Percentiles rank a stretch among this genome's conserved stretches.
phyloP scores from a whole-genome alignment of 495 filamentous ascomycete genomes.

The Parathielavia hyrcaniae region DNA sequence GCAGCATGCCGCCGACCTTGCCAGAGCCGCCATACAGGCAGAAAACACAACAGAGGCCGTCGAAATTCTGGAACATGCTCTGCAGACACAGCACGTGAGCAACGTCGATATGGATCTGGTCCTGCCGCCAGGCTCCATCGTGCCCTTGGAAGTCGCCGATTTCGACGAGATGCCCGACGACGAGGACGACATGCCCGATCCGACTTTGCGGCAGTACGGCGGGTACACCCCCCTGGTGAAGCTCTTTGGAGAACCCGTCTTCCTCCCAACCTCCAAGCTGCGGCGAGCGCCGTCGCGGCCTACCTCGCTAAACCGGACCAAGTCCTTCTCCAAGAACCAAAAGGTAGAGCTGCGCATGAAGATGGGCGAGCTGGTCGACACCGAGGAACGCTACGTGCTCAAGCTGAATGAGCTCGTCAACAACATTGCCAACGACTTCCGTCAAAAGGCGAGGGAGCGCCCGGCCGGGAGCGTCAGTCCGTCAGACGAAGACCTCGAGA shows the following conservation, averaged over 20 bases:
- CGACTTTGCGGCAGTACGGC: constrained; percentile 61
- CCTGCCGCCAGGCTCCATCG: constrained; percentile 67
- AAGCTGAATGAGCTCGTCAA: constrained; percentile 78
- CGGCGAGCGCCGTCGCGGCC: constrained; percentile 82
- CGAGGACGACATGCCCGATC: constrained; percentile 55
- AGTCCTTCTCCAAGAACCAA: constrained; percentile 68
- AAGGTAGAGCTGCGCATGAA: constrained; percentile 78
- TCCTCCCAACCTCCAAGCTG: constrained; percentile 80
- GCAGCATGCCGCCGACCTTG: constrained; percentile 85
- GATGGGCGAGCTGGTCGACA: constrained; percentile 87
- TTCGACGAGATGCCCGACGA: constrained; percentile 50
- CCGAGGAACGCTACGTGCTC: constrained; percentile 85
- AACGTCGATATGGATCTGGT: constrained; percentile 87
- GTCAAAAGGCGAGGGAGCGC: constrained; percentile 55
- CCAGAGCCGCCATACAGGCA: constrained; percentile 70
- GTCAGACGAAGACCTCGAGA: constrained; percentile 61
- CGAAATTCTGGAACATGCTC: constrained; percentile 59
- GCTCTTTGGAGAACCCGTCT: constrained; percentile 72
- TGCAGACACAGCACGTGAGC: constrained; percentile 68
- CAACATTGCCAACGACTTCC: constrained; percentile 66
- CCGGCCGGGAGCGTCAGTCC: constrained; percentile 61
- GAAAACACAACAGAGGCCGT: constrained; percentile 69
- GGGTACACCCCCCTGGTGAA: constrained; percentile 65
- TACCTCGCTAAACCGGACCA: constrained; percentile 65
- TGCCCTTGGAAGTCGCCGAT: constrained; percentile 47